Base-by-base conservation (phyloP, 805 yeast species). In the Pichia deserticola region DNA sequence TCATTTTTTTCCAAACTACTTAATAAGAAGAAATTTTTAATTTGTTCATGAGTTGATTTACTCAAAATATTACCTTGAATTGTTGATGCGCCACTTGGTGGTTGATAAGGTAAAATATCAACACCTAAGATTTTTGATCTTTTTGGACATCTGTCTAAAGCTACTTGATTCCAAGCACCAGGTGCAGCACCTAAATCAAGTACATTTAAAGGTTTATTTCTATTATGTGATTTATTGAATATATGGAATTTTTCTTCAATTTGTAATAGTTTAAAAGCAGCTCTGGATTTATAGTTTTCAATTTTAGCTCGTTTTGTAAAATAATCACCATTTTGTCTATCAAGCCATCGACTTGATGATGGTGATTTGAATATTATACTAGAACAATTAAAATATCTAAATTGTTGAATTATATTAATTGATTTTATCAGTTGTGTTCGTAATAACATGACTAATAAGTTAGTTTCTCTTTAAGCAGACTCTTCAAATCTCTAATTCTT, bases 111-210 rank as follows among this genome's bases (percentile, higher is more conserved):
- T 25, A 92, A 71, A 35, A 93, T 73, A 66, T 93, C 97, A 10
- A 89, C 86, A 5, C 97, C 97, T 11, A 89, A 61, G 4, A 89
- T 79, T 25, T 73, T 69, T 0, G 89, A 84, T 2, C 68, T 61
- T 1, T 75, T 74, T 20, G 64, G 60, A 1, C 81, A 73, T 49
- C 76, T 64, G 47, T 77, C 78, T 8, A 76, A 67, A 0, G 92
- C 90, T 1, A 88, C 90, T 62, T 89, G 96, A 8, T 92, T 79
- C 97, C 97, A 89, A 4, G 96, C 89, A 0, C 97, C 97, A 0
- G 97, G 97, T 0, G 96, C 95, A 64, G 81, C 89, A 0, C 97
- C 96, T 42, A 93, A 69, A 68, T 93, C 99, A 5, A 93, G 79
- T 0, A 93, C 85, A 51, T 59, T 60, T 25, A 57, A 46, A 3